phyloP scores from a whole-genome alignment of 352 stramenopile species.

The Pythium phragmitis region DNA sequence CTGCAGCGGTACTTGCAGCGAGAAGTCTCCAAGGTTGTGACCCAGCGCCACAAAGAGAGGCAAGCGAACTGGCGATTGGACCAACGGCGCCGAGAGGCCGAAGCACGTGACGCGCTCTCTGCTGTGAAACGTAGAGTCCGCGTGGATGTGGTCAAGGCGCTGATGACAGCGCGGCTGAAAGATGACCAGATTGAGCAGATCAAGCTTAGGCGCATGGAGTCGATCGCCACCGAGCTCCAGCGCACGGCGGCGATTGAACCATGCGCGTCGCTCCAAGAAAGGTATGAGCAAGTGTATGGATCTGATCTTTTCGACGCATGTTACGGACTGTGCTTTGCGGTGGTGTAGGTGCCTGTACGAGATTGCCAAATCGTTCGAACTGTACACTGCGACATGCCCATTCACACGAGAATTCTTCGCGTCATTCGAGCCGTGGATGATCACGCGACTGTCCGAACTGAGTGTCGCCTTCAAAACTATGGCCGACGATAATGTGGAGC shows the following conservation, averaged over 20 bases:
- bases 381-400: conserved; percentile 56
- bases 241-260: conserved; percentile 22
- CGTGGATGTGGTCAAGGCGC: conserved; percentile 63
- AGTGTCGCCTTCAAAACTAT: conserved; percentile 73
- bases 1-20: conserved; percentile 62
- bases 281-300: conserved; percentile 29
- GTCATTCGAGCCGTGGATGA: conserved; percentile 77
- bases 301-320: background rate
- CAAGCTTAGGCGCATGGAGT: conserved; percentile 53
- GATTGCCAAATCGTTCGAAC: conserved; percentile 72
- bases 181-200: conserved; percentile 75
- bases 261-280: conserved; percentile 45
- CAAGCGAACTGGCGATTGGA: conserved; percentile 45
- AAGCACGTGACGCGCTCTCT: conserved; percentile 23
- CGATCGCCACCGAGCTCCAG: conserved; percentile 65
- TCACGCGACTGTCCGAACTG: conserved; percentile 59
- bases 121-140: conserved; percentile 59
- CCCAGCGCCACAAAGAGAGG: conserved; percentile 47
- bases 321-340: background rate
- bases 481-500: conserved; percentile 56
- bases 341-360: conserved; percentile 62
- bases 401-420: conserved; percentile 64
- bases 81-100: conserved; percentile 39
- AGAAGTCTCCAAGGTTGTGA: conserved; percentile 47
- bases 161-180: conserved; percentile 70